Evolutionary conservation across 2,329 filamentous ascomycete species (phyloP), one percentile per base, ranked within the genome.

Genomic region (Arthrobotrys pseudoclavata): DNA sequence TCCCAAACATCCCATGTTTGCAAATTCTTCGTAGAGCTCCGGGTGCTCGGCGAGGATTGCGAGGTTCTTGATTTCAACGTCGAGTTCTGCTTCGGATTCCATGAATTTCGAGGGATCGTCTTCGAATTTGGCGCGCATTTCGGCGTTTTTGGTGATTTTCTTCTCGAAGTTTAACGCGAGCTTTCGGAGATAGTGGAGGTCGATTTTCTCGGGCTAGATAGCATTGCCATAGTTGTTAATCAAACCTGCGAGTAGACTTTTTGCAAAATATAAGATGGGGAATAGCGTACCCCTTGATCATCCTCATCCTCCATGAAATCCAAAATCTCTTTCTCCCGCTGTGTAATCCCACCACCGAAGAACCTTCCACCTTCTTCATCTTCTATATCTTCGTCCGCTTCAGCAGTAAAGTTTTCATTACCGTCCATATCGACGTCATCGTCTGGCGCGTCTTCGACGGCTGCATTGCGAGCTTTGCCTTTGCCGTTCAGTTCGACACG

Each of bases 341-440:
- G 88, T 26, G 91, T 93, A 81, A 99, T 91, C 37, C 96, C 96
- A 67, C 94, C 92, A 50, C 95, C 96, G 81, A 97, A 99, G 86
- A 99, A 99, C 10, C 96, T 91, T 0, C 95, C 96, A 79, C 97
- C 96, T 66, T 97, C 93, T 81, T 97, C 94, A 80, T 95, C 92
- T 84, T 87, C 85, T 57, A 89, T 87, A 7, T 85, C 85, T 62
- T 88, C 87, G 57, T 88, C 88, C 40, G 87, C 85, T 47, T 72
- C 69, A 53, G 75, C 69, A 22, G 57, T 60, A 34, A 88, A 86
- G 81, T 87, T 86, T 50, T 83, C 64, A 37, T 57, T 40, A n/a
- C 37, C 82, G 79, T 87, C 84, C 75, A 85, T 83, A 45, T 84
- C 82, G 34, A 84, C 83, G 66, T 85, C 84, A n/a, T 80, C 71